Evolutionary conservation across 2,329 filamentous ascomycete genomes (phyloP).

Genomic region (Rutstroemia sp.): DNA sequence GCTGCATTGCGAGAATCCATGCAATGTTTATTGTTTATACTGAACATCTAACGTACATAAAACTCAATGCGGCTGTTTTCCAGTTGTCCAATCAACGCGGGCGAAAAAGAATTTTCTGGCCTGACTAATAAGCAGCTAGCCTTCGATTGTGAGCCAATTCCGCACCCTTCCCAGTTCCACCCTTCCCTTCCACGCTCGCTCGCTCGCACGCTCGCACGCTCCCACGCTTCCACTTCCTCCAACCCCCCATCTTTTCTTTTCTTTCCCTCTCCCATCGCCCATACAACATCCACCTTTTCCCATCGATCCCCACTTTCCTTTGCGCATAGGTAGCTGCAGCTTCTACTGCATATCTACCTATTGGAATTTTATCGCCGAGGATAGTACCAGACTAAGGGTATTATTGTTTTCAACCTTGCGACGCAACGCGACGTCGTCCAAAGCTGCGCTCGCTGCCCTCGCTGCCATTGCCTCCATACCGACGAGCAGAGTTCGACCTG

Average conservation of each 20-base stretch:
- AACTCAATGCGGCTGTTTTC: no score
- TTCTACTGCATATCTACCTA: slow-evolving; percentile 1
- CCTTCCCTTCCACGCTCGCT: no score
- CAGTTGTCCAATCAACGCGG: no score
- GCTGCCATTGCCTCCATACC: no score
- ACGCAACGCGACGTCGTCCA: neutral
- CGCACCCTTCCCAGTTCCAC: neutral
- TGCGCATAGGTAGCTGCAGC: slow-evolving; percentile 11
- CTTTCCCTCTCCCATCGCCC: neutral
- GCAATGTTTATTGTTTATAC: no score
- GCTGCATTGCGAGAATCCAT: no score
- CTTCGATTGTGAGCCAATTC: no score
- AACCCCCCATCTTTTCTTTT: neutral
- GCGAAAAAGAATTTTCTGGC: no score
- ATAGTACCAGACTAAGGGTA: neutral
- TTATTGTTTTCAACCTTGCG: neutral
- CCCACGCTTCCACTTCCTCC: neutral
- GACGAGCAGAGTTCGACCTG: no score
- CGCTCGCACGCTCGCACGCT: no score
- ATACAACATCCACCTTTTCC: slow-evolving; percentile 2
- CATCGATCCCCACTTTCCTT: slow-evolving; percentile 7
- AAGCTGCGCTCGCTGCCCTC: neutral
- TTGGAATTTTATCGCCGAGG: neutral
- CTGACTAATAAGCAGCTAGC: no score
- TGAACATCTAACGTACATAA: no score